Conservation (phyloP, 1,284 basidiomycete genomes). For the Leccinum griseonigrum region DNA sequence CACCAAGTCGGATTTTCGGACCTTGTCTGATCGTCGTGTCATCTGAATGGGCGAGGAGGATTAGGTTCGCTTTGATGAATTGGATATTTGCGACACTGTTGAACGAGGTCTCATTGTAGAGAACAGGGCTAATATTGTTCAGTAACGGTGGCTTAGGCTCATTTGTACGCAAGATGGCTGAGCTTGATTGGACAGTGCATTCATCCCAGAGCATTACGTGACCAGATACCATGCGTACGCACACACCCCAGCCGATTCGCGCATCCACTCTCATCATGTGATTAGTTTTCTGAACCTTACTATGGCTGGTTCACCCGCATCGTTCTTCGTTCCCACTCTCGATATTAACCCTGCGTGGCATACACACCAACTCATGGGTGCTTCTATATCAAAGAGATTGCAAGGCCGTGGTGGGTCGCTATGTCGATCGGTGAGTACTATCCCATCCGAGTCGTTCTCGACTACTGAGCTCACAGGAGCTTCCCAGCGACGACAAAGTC, state of each 20-base stretch:
- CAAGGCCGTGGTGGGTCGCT: constrained; percentile 30
- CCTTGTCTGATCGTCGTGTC: constrained; percentile 24
- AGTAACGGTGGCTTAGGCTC: constrained; percentile 26
- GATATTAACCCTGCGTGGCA: constrained; percentile 48
- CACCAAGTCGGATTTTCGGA: neutral
- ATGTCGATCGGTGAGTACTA: constrained; percentile 39
- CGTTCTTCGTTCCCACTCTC: constrained; percentile 44
- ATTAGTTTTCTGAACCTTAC: constrained; percentile 39
- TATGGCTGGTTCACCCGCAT: constrained; percentile 31
- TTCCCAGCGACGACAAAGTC: constrained; percentile 47
- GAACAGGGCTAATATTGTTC: too few species aligned
- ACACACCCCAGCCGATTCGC: too few species aligned
- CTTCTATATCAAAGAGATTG: constrained; percentile 34
- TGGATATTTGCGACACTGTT: neutral
- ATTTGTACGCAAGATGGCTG: constrained; percentile 53
- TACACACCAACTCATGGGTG: constrained; percentile 40
- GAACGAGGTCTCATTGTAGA: neutral
- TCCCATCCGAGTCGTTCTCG: neutral
- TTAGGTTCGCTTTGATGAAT: constrained; percentile 29
- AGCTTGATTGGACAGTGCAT: constrained; percentile 49
- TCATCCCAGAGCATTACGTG: constrained; percentile 37
- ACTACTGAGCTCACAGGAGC: neutral
- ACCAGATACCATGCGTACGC: constrained; percentile 42
- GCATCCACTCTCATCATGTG: neutral
- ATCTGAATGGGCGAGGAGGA: constrained; percentile 45